A percentile compares a stretch with the other conserved stretches of the same genome.
phyloP scores from a whole-genome alignment of 768 basidiomycete species.

The Leccinellum rugosiceps region DNA sequence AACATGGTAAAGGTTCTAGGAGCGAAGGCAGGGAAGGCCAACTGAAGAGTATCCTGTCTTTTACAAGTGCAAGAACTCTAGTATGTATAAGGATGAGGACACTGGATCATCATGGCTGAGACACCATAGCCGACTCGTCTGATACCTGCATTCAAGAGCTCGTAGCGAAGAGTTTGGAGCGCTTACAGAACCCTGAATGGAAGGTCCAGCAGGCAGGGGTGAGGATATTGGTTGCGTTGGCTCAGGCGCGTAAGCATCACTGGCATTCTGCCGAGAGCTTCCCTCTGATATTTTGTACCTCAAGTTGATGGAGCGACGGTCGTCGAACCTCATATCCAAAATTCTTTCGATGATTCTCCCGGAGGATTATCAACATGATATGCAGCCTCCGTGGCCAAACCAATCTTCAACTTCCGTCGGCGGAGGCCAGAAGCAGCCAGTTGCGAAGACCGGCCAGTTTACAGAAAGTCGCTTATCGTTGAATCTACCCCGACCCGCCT shows the following conservation, averaged over 20 bases:
- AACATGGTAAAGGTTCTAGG: slow-evolving; percentile 17
- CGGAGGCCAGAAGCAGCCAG: background rate
- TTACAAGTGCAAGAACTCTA: slow-evolving; percentile 7
- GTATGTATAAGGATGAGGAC: background rate
- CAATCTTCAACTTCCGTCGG: background rate
- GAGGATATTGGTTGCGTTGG: slow-evolving; percentile 19
- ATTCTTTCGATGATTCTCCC: background rate
- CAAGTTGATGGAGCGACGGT: background rate
- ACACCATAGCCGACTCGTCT: background rate
- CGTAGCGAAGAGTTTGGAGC: slow-evolving; percentile 7
- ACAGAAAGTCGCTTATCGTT: background rate
- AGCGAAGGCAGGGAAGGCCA: slow-evolving; percentile 12
- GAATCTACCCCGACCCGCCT: slow-evolving; percentile 2
- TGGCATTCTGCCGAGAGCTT: background rate
- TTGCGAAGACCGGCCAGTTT: background rate
- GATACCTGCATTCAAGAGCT: slow-evolving; percentile 2
- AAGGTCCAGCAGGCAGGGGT: slow-evolving; percentile 22
- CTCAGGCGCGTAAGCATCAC: slow-evolving; percentile 15
- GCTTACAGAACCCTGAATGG: slow-evolving; percentile 5
- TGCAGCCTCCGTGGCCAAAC: background rate
- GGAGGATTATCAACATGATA: background rate
- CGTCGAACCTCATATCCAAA: background rate
- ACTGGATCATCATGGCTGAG: background rate
- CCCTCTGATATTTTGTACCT: background rate
- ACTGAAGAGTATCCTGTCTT: slow-evolving; percentile 19